phyloP scores from a whole-genome alignment of 2,329 filamentous ascomycete species.

The Fusarium sp. region DNA sequence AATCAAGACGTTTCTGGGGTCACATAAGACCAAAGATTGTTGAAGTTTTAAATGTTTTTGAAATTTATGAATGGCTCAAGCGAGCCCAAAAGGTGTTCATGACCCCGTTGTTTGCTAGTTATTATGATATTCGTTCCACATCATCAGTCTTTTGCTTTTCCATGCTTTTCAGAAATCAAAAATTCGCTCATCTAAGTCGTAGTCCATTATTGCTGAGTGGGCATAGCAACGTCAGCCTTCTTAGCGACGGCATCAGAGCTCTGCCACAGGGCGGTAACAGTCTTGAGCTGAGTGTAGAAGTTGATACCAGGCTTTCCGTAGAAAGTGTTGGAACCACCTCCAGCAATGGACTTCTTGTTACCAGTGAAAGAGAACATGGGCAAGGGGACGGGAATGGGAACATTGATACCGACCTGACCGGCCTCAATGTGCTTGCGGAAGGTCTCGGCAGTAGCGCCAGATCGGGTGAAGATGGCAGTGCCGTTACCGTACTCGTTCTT shows the following conservation, averaged over 20 bases:
- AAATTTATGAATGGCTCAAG: conserved; percentile 13
- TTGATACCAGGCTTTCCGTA: conserved; percentile 92
- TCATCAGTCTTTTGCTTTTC: conserved; percentile 10
- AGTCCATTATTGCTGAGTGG: conserved; percentile 58
- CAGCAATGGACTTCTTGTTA: conserved; percentile 91
- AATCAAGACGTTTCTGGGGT: background rate
- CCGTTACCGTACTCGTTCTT: conserved; percentile 89
- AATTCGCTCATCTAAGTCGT: background rate
- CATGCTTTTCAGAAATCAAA: background rate
- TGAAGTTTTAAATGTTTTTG: conserved; percentile 25
- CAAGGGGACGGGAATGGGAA: conserved; percentile 78
- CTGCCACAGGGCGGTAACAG: conserved; percentile 92
- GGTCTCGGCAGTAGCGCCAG: conserved; percentile 78
- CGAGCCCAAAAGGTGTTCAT: conserved; percentile 4
- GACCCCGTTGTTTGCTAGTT: conserved; percentile 10
- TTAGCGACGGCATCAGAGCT: conserved; percentile 84
- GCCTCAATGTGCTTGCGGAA: conserved; percentile 87
- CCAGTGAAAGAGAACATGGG: conserved; percentile 80
- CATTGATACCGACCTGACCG: conserved; percentile 87
- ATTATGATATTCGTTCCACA: conserved; percentile 27
- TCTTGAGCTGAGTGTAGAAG: conserved; percentile 98
- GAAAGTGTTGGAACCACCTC: conserved; percentile 91
- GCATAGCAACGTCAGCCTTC: conserved; percentile 92
- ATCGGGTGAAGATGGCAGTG: conserved; percentile 84
- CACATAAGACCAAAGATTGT: background rate